A percentile compares a stretch with the other conserved stretches of the same genome.
These are phyloP conservation scores for Aspergillus clavatus DNA, from an alignment of 2,329 filamentous ascomycete species.

Conservation along the genomic window DNA sequence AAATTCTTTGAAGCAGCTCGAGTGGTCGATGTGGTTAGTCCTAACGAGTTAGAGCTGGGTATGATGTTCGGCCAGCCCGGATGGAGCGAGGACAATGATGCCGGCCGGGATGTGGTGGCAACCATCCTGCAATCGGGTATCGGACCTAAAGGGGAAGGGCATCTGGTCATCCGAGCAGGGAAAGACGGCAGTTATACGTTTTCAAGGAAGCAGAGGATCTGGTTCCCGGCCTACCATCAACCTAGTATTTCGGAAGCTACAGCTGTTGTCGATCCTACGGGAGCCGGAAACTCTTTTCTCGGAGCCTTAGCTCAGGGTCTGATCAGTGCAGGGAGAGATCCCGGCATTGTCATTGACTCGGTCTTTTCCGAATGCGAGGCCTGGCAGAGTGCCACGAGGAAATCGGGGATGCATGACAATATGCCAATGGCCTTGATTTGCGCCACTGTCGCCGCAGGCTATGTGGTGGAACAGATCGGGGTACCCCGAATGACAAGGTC, in stretches of 20 bases:
- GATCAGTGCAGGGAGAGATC: conserved; percentile 38
- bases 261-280: conserved; percentile 80
- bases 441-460: conserved; percentile 79
- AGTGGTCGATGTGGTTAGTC: conserved; percentile 59
- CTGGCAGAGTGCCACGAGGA: conserved; percentile 43
- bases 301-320: conserved; percentile 56
- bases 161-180: conserved; percentile 54
- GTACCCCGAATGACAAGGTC: conserved; percentile 52
- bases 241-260: conserved; percentile 27
- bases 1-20: conserved; percentile 51
- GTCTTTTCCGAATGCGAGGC: conserved; percentile 47
- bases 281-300: conserved; percentile 87
- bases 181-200: conserved; percentile 54
- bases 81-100: conserved; percentile 27
- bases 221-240: conserved; percentile 73
- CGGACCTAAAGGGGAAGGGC: conserved; percentile 34
- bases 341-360: conserved; percentile 27
- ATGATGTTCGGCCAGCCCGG: conserved; percentile 66
- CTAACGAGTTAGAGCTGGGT: conserved; percentile 86
- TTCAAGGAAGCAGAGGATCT: conserved; percentile 45
- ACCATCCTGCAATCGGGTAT: conserved; percentile 35
- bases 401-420: conserved; percentile 45
- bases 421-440: conserved; percentile 66
- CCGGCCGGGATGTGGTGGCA: conserved; percentile 30
- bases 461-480: conserved; percentile 91